Base-by-base conservation (phyloP, 163 green algal species). In the Coccomyxa subellipsoidea region DNA sequence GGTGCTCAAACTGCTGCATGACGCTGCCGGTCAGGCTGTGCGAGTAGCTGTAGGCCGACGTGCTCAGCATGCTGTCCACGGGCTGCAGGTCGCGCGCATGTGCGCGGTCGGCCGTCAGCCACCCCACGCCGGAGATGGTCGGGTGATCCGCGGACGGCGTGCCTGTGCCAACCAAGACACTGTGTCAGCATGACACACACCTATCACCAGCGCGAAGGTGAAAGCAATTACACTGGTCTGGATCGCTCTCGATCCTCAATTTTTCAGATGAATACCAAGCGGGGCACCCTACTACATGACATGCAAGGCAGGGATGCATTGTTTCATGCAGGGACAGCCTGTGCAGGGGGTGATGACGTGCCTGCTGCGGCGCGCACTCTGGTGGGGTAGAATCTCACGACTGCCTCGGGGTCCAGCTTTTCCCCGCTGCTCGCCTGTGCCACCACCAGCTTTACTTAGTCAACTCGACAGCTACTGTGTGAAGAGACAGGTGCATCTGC, bases 1-100 rank as follows among this genome's bases (percentile, higher is more conserved):
- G 94, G 84, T 99, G 96, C 81, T 84, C 70, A 66, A 77, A 39
- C 70, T n/a, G 27, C 32, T 31, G 47, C 47, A 59, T 59, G 47
- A 18, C 47, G 32, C 31, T 37, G 8, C 69, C 69, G 23, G 32
- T 76, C 69, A 39, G 32, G 53, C 35, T 66, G 18, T 59, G 31
- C 53, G 79, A 79, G 38, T 70, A 71, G 27, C 59, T 71, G 23
- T 40, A 34, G 2, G 37, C 38, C 15, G 69, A 79, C 27, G 59
- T 70, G 4, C 66, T 71, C 47, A 82, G 73, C 36, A 66, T 82
- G 78, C 47, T 77, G 34, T n/a, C 78, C 32, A 76, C 78, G 32
- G 78, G 78, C 15, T 66, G 75, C 8, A 69, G 75, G 0, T 66
- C 73, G 37, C 73, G 35, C 54, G 54, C n/a, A 54, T 59, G 36